phyloP scores from a whole-genome alignment of 2,329 filamentous ascomycete species.

The Torrubiellomyces zombiae region DNA sequence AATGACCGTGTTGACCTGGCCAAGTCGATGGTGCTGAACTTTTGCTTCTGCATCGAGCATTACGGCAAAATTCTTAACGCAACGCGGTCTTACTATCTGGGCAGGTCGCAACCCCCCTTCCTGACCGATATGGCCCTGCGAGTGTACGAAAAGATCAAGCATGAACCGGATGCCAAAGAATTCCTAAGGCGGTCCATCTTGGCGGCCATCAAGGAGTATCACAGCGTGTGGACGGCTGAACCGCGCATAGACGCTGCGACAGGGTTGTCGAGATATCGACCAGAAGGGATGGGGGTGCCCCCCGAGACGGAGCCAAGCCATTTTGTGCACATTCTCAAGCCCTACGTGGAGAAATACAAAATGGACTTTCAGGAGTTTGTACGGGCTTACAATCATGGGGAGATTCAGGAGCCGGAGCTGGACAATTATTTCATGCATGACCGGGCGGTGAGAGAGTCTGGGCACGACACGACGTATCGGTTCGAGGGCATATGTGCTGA shows the following conservation, averaged over 20 bases:
- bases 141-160: slow-evolving; percentile 85
- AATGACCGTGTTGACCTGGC: slow-evolving; percentile 75
- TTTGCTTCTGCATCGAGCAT: slow-evolving; percentile 95
- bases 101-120: slow-evolving; percentile 88
- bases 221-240: slow-evolving; percentile 69
- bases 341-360: slow-evolving; percentile 69
- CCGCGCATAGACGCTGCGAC: slow-evolving; percentile 64
- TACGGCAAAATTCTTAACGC: slow-evolving; percentile 98
- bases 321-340: slow-evolving; percentile 67
- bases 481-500: slow-evolving; percentile 77
- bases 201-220: slow-evolving; percentile 93
- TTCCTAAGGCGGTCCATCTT: slow-evolving; percentile 68
- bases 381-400: slow-evolving; percentile 64
- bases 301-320: slow-evolving; percentile 82
- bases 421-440: slow-evolving; percentile 96
- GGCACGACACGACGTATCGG: slow-evolving; percentile 91
- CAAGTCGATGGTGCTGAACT: slow-evolving; percentile 90
- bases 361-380: slow-evolving; percentile 79
- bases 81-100: slow-evolving; percentile 88
- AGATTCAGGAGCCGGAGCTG: slow-evolving; percentile 68
- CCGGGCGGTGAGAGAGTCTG: slow-evolving; percentile 85
- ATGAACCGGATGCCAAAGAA: slow-evolving; percentile 61
- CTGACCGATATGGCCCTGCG: slow-evolving; percentile 92
- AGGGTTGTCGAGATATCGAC: slow-evolving; percentile 71
- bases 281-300: slow-evolving; percentile 69